phyloP scores from a whole-genome alignment of 352 stramenopile genomes.

The Globisporangium yorkense region DNA sequence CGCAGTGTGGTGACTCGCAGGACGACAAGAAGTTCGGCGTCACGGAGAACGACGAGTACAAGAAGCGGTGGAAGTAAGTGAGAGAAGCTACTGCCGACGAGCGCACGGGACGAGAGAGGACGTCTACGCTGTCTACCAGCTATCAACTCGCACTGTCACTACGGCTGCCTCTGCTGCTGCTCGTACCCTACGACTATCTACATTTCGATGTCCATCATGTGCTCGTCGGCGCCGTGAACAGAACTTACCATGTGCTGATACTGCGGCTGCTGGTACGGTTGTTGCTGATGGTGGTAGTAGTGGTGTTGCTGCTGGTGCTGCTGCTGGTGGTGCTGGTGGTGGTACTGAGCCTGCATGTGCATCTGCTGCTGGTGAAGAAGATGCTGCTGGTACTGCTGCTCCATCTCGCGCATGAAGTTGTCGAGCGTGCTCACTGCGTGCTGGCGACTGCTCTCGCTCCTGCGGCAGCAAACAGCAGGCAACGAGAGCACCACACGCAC shows the following conservation, averaged over 20 bases:
- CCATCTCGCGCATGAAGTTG: slow-evolving; percentile 53
- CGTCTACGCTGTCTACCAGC: background rate
- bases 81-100: background rate
- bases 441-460: slow-evolving; percentile 36
- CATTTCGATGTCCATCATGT: slow-evolving; percentile 60
- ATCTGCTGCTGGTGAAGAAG: slow-evolving; percentile 22
- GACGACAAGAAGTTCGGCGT: slow-evolving; percentile 62
- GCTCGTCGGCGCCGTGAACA: slow-evolving; percentile 25
- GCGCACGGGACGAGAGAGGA: background rate
- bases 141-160: background rate
- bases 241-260: slow-evolving; percentile 1
- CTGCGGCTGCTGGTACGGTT: slow-evolving; percentile 10
- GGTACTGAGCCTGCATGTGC: slow-evolving; percentile 7
- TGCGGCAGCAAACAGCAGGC: slow-evolving; percentile 3
- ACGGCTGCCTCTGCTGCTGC: background rate
- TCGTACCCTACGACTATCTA: slow-evolving; percentile 9
- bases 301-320: slow-evolving; percentile 21
- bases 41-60: slow-evolving; percentile 69
- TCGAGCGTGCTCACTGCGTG: slow-evolving; percentile 56
- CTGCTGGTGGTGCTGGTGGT: slow-evolving; percentile 16
- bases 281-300: slow-evolving; percentile 6
- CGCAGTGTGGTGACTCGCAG: slow-evolving; percentile 3
- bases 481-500: background rate
- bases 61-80: slow-evolving; percentile 73
- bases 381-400: slow-evolving; percentile 38